phyloP scores from a whole-genome alignment of 2,329 filamentous ascomycete species.

The Torrubiella hemipterigena region DNA sequence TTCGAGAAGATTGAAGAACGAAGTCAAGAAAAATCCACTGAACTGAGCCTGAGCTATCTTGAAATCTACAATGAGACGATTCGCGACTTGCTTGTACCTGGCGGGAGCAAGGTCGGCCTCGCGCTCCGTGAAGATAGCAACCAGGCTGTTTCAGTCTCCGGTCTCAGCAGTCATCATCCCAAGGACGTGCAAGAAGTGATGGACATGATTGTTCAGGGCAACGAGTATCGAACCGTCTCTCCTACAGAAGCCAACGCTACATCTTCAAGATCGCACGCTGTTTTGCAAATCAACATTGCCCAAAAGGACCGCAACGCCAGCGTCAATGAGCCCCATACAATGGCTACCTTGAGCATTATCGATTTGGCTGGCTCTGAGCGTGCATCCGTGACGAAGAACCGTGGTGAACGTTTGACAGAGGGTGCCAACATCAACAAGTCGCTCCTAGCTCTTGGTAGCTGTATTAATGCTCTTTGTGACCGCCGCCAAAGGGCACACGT shows the following conservation, averaged over 20 bases:
- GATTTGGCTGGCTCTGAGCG: slow-evolving; percentile 93
- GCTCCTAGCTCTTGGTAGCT: slow-evolving; percentile 82
- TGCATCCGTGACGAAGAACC: slow-evolving; percentile 91
- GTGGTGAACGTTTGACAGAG: slow-evolving; percentile 80
- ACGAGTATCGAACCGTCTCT: slow-evolving; percentile 89
- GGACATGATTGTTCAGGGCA: slow-evolving; percentile 96
- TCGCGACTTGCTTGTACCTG: slow-evolving; percentile 80
- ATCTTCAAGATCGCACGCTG: slow-evolving; percentile 91
- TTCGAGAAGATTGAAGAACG: slow-evolving; percentile 92
- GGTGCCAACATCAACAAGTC: slow-evolving; percentile 99
- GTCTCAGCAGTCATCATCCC: slow-evolving; percentile 82
- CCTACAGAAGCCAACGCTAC: slow-evolving; percentile 96
- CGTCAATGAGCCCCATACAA: slow-evolving; percentile 89
- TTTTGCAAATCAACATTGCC: slow-evolving; percentile 92
- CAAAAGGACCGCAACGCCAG: slow-evolving; percentile 89
- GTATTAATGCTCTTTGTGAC: slow-evolving; percentile 97
- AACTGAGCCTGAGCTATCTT: slow-evolving; percentile 85
- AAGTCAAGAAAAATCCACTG: slow-evolving; percentile 75
- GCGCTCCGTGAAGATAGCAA: slow-evolving; percentile 94
- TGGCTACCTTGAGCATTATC: slow-evolving; percentile 97
- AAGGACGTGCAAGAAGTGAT: slow-evolving; percentile 92
- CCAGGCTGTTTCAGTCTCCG: slow-evolving; percentile 81
- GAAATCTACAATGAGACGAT: slow-evolving; percentile 99
- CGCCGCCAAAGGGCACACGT: slow-evolving; percentile 85
- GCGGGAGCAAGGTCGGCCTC: slow-evolving; percentile 68